These are phyloP conservation scores for Cyanophora paradoxa DNA, from an alignment of 78 protist species.

Conservation along the genomic window DNA sequence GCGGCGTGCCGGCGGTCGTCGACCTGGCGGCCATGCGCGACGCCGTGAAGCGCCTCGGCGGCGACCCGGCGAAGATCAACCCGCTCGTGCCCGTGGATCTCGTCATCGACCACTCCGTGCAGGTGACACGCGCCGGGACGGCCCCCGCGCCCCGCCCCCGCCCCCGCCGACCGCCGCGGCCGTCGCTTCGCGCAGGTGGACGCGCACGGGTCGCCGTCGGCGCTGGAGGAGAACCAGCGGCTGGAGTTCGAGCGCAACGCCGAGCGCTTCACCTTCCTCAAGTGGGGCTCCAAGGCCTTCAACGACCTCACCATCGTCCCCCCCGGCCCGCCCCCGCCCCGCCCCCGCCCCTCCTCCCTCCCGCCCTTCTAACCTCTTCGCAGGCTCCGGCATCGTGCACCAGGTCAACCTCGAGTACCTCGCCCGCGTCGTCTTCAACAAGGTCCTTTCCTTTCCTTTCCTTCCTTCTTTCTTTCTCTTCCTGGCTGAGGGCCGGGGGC, in stretches of 20 bases:
- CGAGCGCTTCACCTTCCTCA: conserved; percentile 77
- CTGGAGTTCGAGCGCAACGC: conserved; percentile 65
- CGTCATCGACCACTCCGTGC: conserved; percentile 77
- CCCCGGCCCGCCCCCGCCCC: too few relatives aligned
- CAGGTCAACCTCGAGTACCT: conserved; percentile 85
- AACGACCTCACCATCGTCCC: conserved; percentile 66
- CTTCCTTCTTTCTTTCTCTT: too few relatives aligned
- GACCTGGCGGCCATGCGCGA: conserved; percentile 78
- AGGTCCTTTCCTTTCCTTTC: too few relatives aligned
- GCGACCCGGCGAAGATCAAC: conserved; percentile 71
- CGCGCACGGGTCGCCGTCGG: too few relatives aligned
- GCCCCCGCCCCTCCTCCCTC: too few relatives aligned
- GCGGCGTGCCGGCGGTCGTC: conserved; percentile 76
- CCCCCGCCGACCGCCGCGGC: not conserved
- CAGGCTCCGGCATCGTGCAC: conserved; percentile 81
- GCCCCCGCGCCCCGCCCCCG: conserved; percentile 39
- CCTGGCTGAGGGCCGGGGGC: too few relatives aligned
- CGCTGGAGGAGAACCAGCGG: too few relatives aligned
- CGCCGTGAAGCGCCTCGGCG: conserved; percentile 70
- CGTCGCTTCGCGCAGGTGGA: too few relatives aligned
- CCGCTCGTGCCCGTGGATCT: conserved; percentile 84
- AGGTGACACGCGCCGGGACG: too few relatives aligned
- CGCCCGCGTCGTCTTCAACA: conserved; percentile 69
- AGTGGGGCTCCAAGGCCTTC: conserved; percentile 76
- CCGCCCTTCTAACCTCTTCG: too few relatives aligned